phyloP scores from a whole-genome alignment of 768 basidiomycete genomes.

The Lanmaoa rubissima region DNA sequence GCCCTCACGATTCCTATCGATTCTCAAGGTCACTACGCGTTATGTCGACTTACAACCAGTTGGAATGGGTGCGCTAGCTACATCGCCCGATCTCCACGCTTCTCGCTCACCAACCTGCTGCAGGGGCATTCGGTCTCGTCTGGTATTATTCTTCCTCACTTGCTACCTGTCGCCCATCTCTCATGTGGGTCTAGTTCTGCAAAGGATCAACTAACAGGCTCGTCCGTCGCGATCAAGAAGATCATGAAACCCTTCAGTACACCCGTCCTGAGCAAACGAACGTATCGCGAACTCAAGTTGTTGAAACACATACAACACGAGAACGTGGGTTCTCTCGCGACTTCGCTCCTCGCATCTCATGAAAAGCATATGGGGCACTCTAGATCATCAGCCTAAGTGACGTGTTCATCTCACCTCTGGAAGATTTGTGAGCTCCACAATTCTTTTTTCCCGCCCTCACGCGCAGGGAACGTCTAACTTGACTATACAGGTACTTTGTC shows the following conservation, averaged over 20 bases:
- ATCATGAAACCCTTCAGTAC: constrained; percentile 99
- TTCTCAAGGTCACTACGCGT: constrained; percentile 84
- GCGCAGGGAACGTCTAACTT: not conserved
- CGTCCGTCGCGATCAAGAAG: constrained; percentile 99
- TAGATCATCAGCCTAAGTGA: constrained; percentile 98
- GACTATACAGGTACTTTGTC: constrained; percentile 82
- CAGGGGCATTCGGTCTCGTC: constrained; percentile 94
- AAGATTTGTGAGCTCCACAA: constrained; percentile 74
- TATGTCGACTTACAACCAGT: constrained; percentile 99
- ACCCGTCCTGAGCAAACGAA: constrained; percentile 96
- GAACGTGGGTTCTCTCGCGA: constrained; percentile 59
- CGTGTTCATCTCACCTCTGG: constrained; percentile 99
- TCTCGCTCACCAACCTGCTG: constrained; percentile 18
- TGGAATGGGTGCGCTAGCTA: constrained; percentile 81
- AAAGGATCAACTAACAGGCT: constrained; percentile 90
- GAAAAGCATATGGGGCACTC: not conserved
- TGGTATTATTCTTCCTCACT: constrained; percentile 53
- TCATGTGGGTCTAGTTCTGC: constrained; percentile 61
- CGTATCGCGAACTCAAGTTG: constrained; percentile 96
- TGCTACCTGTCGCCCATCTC: not conserved
- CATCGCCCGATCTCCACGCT: constrained; percentile 5
- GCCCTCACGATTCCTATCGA: constrained; percentile 16
- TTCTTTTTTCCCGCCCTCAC: not conserved
- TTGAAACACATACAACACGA: constrained; percentile 99
- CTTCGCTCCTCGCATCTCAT: constrained; percentile 4